Conservation (phyloP, 1,139 yeast genomes). For the Saccharomycopsis crataegensis region DNA sequence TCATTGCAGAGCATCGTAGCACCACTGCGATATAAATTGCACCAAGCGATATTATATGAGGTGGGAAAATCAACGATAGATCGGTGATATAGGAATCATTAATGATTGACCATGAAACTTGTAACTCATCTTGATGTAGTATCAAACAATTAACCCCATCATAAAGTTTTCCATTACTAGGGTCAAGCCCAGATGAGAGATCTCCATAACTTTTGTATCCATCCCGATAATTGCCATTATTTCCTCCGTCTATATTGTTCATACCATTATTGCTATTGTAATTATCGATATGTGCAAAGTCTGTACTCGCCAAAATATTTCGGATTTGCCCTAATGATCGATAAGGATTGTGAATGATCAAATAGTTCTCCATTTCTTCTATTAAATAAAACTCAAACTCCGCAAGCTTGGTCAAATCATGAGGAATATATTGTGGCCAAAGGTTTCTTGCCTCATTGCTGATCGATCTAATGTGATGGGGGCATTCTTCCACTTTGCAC, state of each 20-base stretch:
- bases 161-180: background rate
- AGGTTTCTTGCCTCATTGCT: conserved; percentile 78
- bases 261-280: conserved; percentile 6
- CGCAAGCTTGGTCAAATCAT: conserved; percentile 87
- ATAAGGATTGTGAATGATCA: conserved; percentile 87
- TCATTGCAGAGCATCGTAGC: conserved; percentile 35
- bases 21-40: conserved; percentile 71
- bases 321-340: conserved; percentile 58
- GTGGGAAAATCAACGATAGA: conserved; percentile 73
- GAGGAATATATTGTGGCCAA: conserved; percentile 95
- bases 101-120: conserved; percentile 80
- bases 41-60: conserved; percentile 82
- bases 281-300: conserved; percentile 5
- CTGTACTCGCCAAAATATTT: conserved; percentile 32
- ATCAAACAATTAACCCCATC: conserved; percentile 13
- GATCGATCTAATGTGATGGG: conserved; percentile 82
- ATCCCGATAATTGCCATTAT: conserved; percentile 1
- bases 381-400: conserved; percentile 92
- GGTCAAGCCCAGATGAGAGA: background rate
- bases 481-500: conserved; percentile 91
- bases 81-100: conserved; percentile 91
- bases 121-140: conserved; percentile 63
- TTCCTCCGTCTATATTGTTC: background rate
- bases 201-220: background rate
- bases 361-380: conserved; percentile 77